These are phyloP conservation scores for Torulaspora globosa DNA, from an alignment of 1,139 yeast species.

Conservation along the genomic window DNA sequence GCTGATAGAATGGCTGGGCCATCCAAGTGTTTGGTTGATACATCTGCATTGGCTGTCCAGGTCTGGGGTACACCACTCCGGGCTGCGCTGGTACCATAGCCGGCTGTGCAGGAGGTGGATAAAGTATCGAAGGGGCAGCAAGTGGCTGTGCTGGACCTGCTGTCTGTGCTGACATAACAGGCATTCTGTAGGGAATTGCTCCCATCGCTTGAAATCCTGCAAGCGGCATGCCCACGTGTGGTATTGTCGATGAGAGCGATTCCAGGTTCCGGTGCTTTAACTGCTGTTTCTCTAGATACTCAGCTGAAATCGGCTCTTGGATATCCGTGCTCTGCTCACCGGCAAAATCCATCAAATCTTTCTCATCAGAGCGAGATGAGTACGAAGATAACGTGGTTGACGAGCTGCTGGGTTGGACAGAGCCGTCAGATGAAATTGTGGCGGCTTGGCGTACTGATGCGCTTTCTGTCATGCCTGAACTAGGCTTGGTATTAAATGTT, in stretches of 20 bases:
- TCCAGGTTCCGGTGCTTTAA: not conserved
- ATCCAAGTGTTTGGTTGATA: conserved; percentile 7
- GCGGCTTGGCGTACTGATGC: not conserved
- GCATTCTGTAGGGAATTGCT: not conserved
- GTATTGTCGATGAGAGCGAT: not conserved
- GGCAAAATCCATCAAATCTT: not conserved
- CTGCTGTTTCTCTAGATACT: not conserved
- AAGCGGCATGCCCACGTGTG: not conserved
- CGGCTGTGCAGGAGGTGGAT: not conserved
- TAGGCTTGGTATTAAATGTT: conserved; percentile 28
- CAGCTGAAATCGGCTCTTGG: not conserved
- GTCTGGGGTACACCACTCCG: not conserved
- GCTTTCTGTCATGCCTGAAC: conserved; percentile 14
- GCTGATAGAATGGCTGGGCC: conserved; percentile 7
- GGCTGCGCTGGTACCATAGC: not conserved
- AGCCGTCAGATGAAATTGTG: conserved; percentile 1
- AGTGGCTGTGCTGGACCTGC: not conserved
- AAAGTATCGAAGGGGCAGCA: conserved; percentile 1
- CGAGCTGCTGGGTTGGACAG: not conserved
- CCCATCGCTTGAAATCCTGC: not conserved
- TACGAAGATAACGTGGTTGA: conserved; percentile 3
- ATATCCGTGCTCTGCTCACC: not conserved
- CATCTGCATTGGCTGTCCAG: not conserved
- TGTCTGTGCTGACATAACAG: not conserved
- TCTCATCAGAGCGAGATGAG: conserved; percentile 4